Evolutionary conservation across 805 yeast species (phyloP), one percentile per base, ranked within the genome.

Genomic region (Vanderwaltozyma yarrowii): DNA sequence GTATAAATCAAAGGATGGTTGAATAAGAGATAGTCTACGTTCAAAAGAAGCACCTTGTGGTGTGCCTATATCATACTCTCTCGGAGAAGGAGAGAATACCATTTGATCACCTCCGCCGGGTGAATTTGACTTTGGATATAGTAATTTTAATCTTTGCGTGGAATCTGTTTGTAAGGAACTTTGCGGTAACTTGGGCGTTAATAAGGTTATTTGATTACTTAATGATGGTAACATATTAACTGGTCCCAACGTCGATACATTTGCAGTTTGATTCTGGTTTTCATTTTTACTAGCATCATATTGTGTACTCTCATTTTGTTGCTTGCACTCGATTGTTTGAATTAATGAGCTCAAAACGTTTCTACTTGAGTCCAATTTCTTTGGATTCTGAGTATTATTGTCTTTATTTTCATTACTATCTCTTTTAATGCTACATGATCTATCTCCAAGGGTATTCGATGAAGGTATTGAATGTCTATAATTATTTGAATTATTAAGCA

Each of bases 161-260:
- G 1, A 2, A 12, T 37, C 14, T 9, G 33, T 20, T 9, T n/a
- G 27, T 24, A 24, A 21, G 6, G 23, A 6, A 11, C 15, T 16
- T 20, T 23, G 11, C 32, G 20, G 13, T 11, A 14, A 15, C 15
- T 25, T 20, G 19, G 30, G 30, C 2, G 30, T 26, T 26, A 26
- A 31, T 19, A 31, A 20, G 9, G 23, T 21, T 28, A 32, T 27
- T 30, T 37, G 35, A 16, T 37, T 8, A 23, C 39, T 28, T 21
- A 28, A 27, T 5, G 39, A 32, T 3, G 39, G 39, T 13, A 37
- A 17, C 7, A 21, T 37, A 2, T 12, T 15, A 13, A 11, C 21
- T 12, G 17, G 14, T 15, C 9, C 23, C 6, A 7, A 7, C 9
- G 9, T 9, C 23, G 32, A 18, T 16, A 25, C 2, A 14, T 16